Conservation (phyloP, 176 grass and related monocot species). For the Musa itinerans region DNA sequence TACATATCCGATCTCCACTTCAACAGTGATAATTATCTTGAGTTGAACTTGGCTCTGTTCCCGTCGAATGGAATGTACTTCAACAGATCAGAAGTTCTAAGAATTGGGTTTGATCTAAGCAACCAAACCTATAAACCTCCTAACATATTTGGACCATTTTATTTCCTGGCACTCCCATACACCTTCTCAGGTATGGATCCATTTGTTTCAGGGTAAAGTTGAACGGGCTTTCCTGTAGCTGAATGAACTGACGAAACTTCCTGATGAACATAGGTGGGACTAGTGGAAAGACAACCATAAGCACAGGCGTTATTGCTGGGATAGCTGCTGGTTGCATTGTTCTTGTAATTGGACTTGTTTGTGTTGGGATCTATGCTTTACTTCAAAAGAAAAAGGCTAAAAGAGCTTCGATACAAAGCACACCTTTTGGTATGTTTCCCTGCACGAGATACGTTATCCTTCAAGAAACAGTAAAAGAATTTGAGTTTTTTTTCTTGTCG, state of each 20-base stretch:
- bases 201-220: neutral
- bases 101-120: slow-evolving; percentile 44
- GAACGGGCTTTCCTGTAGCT: neutral
- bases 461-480: no score
- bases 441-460: no score
- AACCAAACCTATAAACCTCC: slow-evolving; percentile 45
- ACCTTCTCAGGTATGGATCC: neutral
- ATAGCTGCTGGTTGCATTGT: slow-evolving; percentile 50
- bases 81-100: slow-evolving; percentile 29
- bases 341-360: slow-evolving; percentile 58
- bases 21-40: slow-evolving; percentile 38
- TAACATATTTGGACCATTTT: slow-evolving; percentile 60
- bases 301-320: slow-evolving; percentile 43
- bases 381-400: slow-evolving; percentile 47
- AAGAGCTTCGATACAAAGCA: slow-evolving; percentile 24
- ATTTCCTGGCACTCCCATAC: slow-evolving; percentile 39
- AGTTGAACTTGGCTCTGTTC: slow-evolving; percentile 47
- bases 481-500: no score
- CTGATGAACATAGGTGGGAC: slow-evolving; percentile 25
- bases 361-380: slow-evolving; percentile 50
- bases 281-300: slow-evolving; percentile 29
- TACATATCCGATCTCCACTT: slow-evolving; percentile 44
- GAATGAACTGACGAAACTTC: slow-evolving; percentile 7
- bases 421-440: slow-evolving; percentile 60
- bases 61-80: slow-evolving; percentile 38